These are phyloP conservation scores for Liquidambar formosana DNA, from an alignment of 164 flowering plant species.

Conservation along the genomic window DNA sequence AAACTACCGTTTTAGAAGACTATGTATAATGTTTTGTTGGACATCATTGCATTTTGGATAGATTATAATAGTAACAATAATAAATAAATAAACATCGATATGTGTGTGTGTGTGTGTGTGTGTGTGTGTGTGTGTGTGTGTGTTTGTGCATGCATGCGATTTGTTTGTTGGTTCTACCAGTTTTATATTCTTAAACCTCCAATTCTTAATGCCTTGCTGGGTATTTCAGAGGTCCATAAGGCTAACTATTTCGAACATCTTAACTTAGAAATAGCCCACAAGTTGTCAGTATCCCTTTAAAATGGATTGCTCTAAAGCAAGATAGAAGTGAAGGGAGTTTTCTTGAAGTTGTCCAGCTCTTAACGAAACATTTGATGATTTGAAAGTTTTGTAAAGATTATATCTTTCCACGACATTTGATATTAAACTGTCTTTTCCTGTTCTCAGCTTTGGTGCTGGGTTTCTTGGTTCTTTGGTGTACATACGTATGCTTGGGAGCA, in stretches of 20 bases:
- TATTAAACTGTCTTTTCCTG: neutral
- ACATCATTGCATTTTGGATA: too few species aligned
- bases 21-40: too few species aligned
- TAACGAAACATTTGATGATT: neutral
- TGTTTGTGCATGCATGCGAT: neutral
- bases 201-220: neutral
- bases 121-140: too few species aligned
- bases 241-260: neutral
- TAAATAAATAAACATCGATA: too few species aligned
- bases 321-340: neutral
- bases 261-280: neutral
- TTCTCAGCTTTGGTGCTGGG: constrained; percentile 87
- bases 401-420: constrained; percentile 2
- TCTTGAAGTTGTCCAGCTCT: neutral
- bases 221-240: neutral
- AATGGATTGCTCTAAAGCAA: neutral
- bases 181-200: neutral
- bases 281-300: neutral
- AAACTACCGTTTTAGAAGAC: too few species aligned
- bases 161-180: neutral
- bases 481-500: constrained; percentile 90
- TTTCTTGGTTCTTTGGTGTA: constrained; percentile 85
- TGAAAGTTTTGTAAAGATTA: neutral
- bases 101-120: too few species aligned
- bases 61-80: too few species aligned